Percentiles rank a stretch among this genome's conserved stretches.
phyloP scores from a whole-genome alignment of 768 basidiomycete genomes.

The Coprinopsis strossmayeri region DNA sequence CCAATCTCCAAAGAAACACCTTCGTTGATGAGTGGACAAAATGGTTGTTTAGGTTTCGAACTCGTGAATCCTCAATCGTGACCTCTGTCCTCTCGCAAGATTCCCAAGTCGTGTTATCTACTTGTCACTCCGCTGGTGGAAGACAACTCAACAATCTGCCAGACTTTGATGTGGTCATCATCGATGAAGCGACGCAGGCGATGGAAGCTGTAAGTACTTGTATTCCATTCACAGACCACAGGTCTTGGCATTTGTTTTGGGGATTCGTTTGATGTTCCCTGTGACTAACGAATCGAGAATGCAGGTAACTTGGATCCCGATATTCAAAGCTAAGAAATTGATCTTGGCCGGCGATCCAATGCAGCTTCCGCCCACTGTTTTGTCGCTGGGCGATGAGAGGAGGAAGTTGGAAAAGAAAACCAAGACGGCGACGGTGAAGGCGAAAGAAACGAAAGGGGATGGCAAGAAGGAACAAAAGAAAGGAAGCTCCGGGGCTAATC shows the following conservation, averaged over 20 bases:
- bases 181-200: conserved; percentile 98
- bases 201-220: conserved; percentile 69
- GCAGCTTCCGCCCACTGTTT: conserved; percentile 91
- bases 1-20: not conserved
- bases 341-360: conserved; percentile 93
- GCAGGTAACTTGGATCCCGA: conserved; percentile 92
- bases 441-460: not conserved
- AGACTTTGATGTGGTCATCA: conserved; percentile 87
- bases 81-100: conserved; percentile 72
- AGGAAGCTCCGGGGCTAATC: conserved; percentile 6
- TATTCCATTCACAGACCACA: conserved; percentile 7
- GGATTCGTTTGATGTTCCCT: too few relatives aligned
- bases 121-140: conserved; percentile 91
- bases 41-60: too few relatives aligned
- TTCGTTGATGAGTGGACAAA: too few relatives aligned
- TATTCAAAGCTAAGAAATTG: conserved; percentile 85
- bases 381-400: conserved; percentile 48
- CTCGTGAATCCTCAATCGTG: too few relatives aligned
- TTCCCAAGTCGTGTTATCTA: conserved; percentile 87
- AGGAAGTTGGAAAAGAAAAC: conserved; percentile 15
- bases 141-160: conserved; percentile 70
- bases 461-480: conserved; percentile 10
- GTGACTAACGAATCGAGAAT: too few relatives aligned
- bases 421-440: not conserved
- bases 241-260: too few relatives aligned